Base-by-base conservation (phyloP, 2,329 filamentous ascomycete genomes). In the Diaporthe sp. region DNA sequence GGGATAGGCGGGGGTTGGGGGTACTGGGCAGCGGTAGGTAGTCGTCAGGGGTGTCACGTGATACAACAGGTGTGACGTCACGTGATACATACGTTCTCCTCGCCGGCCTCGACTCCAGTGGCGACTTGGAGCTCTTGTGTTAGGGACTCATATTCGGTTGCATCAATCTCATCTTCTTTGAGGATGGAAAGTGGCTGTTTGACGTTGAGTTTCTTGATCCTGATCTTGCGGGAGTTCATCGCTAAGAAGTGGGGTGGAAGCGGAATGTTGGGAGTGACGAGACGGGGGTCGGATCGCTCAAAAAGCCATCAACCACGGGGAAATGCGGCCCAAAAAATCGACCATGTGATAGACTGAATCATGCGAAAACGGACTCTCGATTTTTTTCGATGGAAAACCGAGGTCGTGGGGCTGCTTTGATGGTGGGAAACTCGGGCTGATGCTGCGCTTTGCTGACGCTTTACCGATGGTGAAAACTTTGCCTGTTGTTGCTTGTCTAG, bases 41-140 rank as follows among this genome's bases (percentile, higher is more conserved):
- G 37, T 73, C 44, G 42, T 7, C n/a, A 60, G 71, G 70, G 70
- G 61, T 49, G 71, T 75, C 76, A 77, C 76, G 79, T 79, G 79
- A 55, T 70, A 55, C 46, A 13, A 39, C 46, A 8, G 7, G 78
- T 73, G 44, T 19, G 42, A 42, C 58, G 78, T 73, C 78, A 80
- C 78, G 79, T 76, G 80, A 73, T 79, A 94, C 95, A 92, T 86
- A 98, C 97, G 88, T 96, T 96, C 91, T 98, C 96, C 87, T 99
- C 97, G 79, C 93, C 94, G 84, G 98, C 96, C 86, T 99, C 97
- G 81, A 99, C 97, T 86, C 97, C 97, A 79, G 96, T 98, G 83
- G 97, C 95, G 83, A 98, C 95, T 93, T 95, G 87, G 89, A 92
- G 88, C 91, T 94, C 90, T 84, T 94, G 93, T 80, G 94, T 94